Conservation (phyloP, 257 asterid genomes). For the Fraxinus cuspidata region DNA sequence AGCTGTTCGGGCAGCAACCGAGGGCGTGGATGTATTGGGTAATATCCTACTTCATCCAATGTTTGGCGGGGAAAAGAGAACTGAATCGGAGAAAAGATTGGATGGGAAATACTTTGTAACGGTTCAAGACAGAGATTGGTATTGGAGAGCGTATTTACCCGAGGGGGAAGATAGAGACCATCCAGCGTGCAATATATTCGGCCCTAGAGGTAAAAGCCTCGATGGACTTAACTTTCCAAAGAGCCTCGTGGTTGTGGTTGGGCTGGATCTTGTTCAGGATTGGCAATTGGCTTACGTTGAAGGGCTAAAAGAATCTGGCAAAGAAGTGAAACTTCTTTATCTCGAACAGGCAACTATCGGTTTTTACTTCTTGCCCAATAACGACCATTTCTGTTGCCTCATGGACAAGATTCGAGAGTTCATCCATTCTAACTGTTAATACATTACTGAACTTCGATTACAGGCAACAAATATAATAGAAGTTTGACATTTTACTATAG, state of each 20-base stretch:
- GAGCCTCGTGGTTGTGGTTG: constrained; percentile 22
- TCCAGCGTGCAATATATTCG: constrained; percentile 24
- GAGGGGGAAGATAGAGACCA: constrained; percentile 21
- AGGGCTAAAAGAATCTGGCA: constrained; percentile 6
- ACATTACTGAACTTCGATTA: constrained; percentile 6
- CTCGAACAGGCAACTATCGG: constrained; percentile 21
- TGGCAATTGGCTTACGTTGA: constrained; percentile 23
- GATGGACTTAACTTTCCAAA: constrained; percentile 7
- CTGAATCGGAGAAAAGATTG: constrained; percentile 18
- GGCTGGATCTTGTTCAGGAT: constrained; percentile 22
- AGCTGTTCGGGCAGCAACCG: constrained; percentile 9
- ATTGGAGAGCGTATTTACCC: constrained; percentile 22
- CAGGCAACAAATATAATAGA: constrained; percentile 23
- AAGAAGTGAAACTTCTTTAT: constrained; percentile 18
- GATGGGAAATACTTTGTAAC: constrained; percentile 19
- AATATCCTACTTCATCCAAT: constrained; percentile 18
- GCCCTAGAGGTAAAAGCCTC: constrained; percentile 2
- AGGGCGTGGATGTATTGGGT: constrained; percentile 18
- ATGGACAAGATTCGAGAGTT: constrained; percentile 18
- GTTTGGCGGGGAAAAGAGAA: constrained; percentile 20
- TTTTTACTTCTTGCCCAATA: constrained; percentile 23
- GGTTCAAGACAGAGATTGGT: constrained; percentile 23
- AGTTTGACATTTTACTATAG: constrained; percentile 27
- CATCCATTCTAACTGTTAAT: constrained; percentile 29
- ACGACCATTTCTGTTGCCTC: constrained; percentile 18